phyloP scores from a whole-genome alignment of 148 eudicot species.

The Nepenthes gracilis region DNA sequence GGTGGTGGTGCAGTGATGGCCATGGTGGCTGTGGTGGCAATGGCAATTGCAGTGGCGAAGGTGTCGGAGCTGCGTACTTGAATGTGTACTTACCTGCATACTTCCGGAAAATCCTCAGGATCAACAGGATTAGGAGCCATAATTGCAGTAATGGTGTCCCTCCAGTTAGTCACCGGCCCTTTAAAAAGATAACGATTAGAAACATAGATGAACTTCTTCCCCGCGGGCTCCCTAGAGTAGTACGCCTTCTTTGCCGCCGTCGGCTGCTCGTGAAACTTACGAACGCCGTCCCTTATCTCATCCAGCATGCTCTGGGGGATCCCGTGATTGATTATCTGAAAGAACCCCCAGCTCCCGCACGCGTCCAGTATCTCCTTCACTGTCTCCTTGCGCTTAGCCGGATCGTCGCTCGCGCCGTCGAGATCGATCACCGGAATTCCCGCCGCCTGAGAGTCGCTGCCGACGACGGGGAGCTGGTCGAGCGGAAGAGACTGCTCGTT shows the following conservation, averaged over 20 bases:
- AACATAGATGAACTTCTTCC: slow-evolving; percentile 8
- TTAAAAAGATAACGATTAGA: slow-evolving; percentile 21
- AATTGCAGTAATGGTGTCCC: slow-evolving; percentile 16
- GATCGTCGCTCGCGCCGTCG: not conserved
- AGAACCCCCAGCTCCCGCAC: slow-evolving; percentile 18
- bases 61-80: not conserved
- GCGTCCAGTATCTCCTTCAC: slow-evolving; percentile 4
- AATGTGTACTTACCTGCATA: slow-evolving; percentile 20
- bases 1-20: no score
- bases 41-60: not conserved
- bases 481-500: not conserved
- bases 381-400: slow-evolving; percentile 2
- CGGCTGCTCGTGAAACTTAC: slow-evolving; percentile 28
- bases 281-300: slow-evolving; percentile 10
- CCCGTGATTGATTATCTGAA: slow-evolving; percentile 15
- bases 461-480: not conserved
- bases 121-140: slow-evolving; percentile 18
- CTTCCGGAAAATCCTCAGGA: slow-evolving; percentile 22
- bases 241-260: slow-evolving; percentile 18
- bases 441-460: not conserved
- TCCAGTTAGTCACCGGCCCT: slow-evolving; percentile 25
- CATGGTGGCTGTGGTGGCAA: not conserved
- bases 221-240: slow-evolving; percentile 15
- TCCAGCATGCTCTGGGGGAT: slow-evolving; percentile 7
- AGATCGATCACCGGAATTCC: slow-evolving; percentile 17